phyloP scores from a whole-genome alignment of 2,329 filamentous ascomycete species.

The Monilinia vaccinii-corymbosi region DNA sequence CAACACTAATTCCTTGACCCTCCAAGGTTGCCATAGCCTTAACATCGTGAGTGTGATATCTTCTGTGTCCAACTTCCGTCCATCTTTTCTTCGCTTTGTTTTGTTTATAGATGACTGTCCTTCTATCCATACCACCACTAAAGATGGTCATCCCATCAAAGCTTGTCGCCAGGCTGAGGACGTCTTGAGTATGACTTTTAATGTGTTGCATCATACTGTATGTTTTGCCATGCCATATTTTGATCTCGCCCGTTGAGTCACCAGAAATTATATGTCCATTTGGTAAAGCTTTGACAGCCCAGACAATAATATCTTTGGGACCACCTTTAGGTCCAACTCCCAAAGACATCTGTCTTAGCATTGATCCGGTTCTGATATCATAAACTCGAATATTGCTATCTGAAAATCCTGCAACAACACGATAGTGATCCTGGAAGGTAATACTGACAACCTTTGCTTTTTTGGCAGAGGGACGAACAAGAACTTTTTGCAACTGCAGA shows the following conservation, averaged over 20 bases:
- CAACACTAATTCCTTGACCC: conserved; percentile 69
- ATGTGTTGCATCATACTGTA: conserved; percentile 83
- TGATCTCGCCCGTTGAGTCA: conserved; percentile 87
- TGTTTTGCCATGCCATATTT: conserved; percentile 89
- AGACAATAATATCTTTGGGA: conserved; percentile 79
- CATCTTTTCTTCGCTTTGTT: conserved; percentile 57
- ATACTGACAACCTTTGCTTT: conserved; percentile 86
- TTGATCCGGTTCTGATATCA: conserved; percentile 69
- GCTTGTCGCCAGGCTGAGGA: conserved; percentile 77
- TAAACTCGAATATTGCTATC: conserved; percentile 91
- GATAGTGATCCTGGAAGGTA: conserved; percentile 75
- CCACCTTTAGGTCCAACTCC: conserved; percentile 70
- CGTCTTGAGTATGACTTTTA: conserved; percentile 79
- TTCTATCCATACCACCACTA: conserved; percentile 85
- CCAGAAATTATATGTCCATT: conserved; percentile 89
- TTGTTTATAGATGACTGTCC: conserved; percentile 74
- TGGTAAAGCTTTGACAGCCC: conserved; percentile 82
- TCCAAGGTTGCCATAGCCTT: conserved; percentile 92
- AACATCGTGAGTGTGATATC: conserved; percentile 89
- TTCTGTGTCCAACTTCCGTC: conserved; percentile 76
- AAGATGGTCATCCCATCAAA: conserved; percentile 73
- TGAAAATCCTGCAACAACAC: conserved; percentile 84
- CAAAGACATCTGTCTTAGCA: conserved; percentile 75
- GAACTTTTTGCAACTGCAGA: conserved; percentile 66
- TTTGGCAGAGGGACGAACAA: conserved; percentile 70